phyloP scores from a whole-genome alignment of 2,329 filamentous ascomycete genomes.

The Paradendryphiella salina region DNA sequence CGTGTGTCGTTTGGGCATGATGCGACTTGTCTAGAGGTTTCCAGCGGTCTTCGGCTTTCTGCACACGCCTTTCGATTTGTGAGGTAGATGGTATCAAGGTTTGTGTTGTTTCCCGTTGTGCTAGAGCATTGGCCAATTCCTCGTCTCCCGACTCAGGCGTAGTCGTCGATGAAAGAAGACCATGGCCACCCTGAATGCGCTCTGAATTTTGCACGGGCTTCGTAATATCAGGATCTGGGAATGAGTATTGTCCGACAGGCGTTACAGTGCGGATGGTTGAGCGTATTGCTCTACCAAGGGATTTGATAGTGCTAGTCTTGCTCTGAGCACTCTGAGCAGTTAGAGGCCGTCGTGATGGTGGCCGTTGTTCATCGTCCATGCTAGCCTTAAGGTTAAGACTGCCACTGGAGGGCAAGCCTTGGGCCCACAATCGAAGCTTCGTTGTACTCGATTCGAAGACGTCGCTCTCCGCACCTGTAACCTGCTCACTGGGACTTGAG shows the following conservation, averaged over 20 bases:
- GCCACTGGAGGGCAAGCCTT: constrained; percentile 20
- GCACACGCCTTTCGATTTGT: constrained; percentile 46
- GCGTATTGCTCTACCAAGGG: constrained; percentile 34
- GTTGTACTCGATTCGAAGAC: constrained; percentile 32
- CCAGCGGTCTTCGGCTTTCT: constrained; percentile 49
- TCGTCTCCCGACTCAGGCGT: constrained; percentile 5
- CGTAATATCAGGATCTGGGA: constrained; percentile 10
- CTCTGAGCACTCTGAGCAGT: constrained; percentile 22
- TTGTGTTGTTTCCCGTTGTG: neutral
- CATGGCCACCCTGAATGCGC: constrained; percentile 13
- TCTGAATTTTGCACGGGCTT: constrained; percentile 8
- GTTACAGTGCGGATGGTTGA: constrained; percentile 47
- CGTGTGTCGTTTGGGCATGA: constrained; percentile 35
- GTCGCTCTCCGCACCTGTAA: constrained; percentile 30
- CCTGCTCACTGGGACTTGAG: constrained; percentile 3
- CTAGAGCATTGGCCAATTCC: neutral
- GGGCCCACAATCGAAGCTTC: constrained; percentile 15
- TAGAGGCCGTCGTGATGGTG: constrained; percentile 14
- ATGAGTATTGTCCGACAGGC: constrained; percentile 25
- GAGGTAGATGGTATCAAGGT: constrained; percentile 42
- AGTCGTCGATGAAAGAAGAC: constrained; percentile 10
- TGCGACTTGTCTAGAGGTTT: constrained; percentile 46
- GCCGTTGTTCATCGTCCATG: constrained; percentile 16
- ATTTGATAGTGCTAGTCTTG: constrained; percentile 35
- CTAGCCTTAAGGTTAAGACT: constrained; percentile 13